A percentile compares a stretch with the other conserved stretches of the same genome.
These are phyloP conservation scores for Calamus simplicifolius DNA, from an alignment of 176 grass and related monocot species.

Conservation along the genomic window DNA sequence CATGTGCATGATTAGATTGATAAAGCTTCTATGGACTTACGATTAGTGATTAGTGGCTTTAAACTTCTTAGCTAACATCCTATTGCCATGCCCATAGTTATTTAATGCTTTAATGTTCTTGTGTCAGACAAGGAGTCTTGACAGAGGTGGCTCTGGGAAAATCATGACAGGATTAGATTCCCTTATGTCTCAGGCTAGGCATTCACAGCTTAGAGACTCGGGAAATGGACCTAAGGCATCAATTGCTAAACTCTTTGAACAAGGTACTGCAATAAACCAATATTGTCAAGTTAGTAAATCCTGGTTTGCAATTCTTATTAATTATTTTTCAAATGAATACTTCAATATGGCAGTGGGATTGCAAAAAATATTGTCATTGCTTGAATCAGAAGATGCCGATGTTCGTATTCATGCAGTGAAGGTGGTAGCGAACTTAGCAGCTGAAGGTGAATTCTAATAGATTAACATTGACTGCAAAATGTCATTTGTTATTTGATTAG, in stretches of 20 bases:
- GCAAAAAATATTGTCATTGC: slow-evolving; percentile 95
- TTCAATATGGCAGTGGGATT: slow-evolving; percentile 65
- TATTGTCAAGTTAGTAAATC: no score
- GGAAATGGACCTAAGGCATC: slow-evolving; percentile 80
- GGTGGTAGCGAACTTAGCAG: slow-evolving; percentile 96
- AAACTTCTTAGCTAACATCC: neutral
- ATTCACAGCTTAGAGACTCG: slow-evolving; percentile 72
- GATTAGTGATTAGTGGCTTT: neutral
- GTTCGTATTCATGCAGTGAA: slow-evolving; percentile 98
- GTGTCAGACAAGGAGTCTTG: slow-evolving; percentile 77
- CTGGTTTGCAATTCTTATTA: no score
- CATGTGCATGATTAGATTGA: no score
- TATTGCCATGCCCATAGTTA: neutral
- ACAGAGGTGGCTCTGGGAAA: slow-evolving; percentile 76
- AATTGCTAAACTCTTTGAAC: slow-evolving; percentile 85
- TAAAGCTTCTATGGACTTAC: no score
- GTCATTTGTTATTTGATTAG: slow-evolving; percentile 14
- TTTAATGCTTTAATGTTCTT: slow-evolving; percentile 10
- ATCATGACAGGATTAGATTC: slow-evolving; percentile 90
- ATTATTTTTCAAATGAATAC: neutral
- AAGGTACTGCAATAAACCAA: slow-evolving; percentile 49
- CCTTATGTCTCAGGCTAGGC: slow-evolving; percentile 69
- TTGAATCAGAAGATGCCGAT: slow-evolving; percentile 96
- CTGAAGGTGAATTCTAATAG: slow-evolving; percentile 60
- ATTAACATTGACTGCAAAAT: slow-evolving; percentile 11